Conservation (phyloP, 129 eudicot genomes). For the Lactuca saligna region DNA sequence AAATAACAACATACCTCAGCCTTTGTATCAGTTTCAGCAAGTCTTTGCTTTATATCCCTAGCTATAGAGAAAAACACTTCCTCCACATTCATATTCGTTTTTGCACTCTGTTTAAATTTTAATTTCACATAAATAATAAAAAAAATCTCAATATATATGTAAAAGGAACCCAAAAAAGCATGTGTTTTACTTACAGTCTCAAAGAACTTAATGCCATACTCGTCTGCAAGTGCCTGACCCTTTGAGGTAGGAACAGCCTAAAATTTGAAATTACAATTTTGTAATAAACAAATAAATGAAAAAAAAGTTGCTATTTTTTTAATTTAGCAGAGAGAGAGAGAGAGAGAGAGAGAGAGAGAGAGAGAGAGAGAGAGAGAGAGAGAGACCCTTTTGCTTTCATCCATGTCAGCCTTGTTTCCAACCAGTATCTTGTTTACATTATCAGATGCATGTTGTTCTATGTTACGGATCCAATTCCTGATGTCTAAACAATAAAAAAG, state of each 20-base stretch:
- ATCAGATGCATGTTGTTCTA: constrained; percentile 95
- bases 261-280: neutral
- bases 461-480: constrained; percentile 94
- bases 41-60: constrained; percentile 86
- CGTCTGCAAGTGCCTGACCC: constrained; percentile 96
- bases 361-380: constrained; percentile 23
- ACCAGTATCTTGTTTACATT: constrained; percentile 91
- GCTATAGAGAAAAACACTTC: constrained; percentile 88
- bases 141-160: constrained; percentile 4
- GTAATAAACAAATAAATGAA: no score
- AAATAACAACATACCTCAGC: constrained; percentile 57
- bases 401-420: constrained; percentile 96
- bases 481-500: constrained; percentile 50
- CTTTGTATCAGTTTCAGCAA: constrained; percentile 77
- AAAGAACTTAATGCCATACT: constrained; percentile 87
- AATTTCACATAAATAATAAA: neutral
- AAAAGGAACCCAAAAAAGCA: neutral
- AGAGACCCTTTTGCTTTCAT: constrained; percentile 89
- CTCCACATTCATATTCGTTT: constrained; percentile 87
- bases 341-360: constrained; percentile 35
- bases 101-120: constrained; percentile 72
- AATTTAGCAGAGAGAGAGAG: constrained; percentile 4
- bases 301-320: no score
- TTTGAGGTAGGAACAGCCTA: constrained; percentile 90
- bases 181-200: constrained; percentile 72